phyloP scores from a whole-genome alignment of 257 asterid species.

The Henckelia pumila region DNA sequence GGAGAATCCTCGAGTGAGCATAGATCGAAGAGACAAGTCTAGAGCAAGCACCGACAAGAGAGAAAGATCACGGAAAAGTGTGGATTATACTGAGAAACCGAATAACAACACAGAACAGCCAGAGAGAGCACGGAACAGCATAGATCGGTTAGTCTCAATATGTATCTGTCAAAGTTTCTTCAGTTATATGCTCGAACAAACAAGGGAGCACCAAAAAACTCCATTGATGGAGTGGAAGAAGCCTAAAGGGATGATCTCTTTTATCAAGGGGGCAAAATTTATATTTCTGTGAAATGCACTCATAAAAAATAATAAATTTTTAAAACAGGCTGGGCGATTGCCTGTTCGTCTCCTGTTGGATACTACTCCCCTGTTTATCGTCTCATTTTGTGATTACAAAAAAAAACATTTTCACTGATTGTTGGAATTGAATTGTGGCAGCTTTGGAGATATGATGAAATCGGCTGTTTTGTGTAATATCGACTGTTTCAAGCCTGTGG shows the following conservation, averaged over 20 bases:
- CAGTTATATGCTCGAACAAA: conserved; percentile 10
- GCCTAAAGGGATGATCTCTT: neutral
- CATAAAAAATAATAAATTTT: too few relatives aligned
- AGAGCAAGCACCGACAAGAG: conserved; percentile 68
- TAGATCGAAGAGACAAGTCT: conserved; percentile 63
- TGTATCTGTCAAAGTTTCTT: conserved; percentile 34
- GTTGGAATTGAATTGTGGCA: conserved; percentile 50
- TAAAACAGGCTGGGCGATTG: neutral
- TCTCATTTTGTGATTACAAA: conserved; percentile 16
- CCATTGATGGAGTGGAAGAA: neutral
- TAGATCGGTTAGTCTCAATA: conserved; percentile 82
- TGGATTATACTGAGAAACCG: conserved; percentile 53
- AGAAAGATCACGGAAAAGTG: conserved; percentile 58
- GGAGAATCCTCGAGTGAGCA: conserved; percentile 61
- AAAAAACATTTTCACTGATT: conserved; percentile 31
- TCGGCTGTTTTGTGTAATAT: conserved; percentile 95
- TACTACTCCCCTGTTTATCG: neutral
- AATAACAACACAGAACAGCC: conserved; percentile 60
- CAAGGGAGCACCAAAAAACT: neutral
- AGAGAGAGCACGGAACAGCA: conserved; percentile 88
- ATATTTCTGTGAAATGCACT: neutral
- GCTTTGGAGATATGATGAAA: conserved; percentile 91
- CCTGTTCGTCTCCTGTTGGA: neutral
- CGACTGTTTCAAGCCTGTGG: conserved; percentile 88
- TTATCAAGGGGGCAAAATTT: neutral